Evolutionary conservation across 2,329 filamentous ascomycete genomes (phyloP), one percentile per base, ranked within the genome.

Genomic region (Lithohypha guttulata): DNA sequence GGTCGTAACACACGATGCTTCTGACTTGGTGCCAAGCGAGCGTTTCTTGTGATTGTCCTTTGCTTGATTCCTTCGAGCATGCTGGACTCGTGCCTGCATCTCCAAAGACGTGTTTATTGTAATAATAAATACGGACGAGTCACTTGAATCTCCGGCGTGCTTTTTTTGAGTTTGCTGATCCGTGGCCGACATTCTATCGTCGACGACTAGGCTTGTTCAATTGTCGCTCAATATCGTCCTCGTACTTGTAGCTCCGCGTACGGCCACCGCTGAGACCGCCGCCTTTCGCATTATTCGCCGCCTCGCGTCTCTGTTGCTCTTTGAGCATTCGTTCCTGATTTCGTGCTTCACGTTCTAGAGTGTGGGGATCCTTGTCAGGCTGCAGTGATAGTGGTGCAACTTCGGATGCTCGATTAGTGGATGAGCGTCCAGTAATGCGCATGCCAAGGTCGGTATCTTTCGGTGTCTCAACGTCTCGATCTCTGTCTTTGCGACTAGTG

Each of bases 311-410:
- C 40, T 91, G 84, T 48, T 71, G 68, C 53, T 82, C 79, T 46
- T 74, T 76, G 28, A 84, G 56, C 40, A 74, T 62, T 6, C 73
- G 66, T 58, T 89, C 82, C 10, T 62, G 58, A 31, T 68, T 65
- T 48, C 85, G 66, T 38, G 73, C 68, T 44, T 80, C 79, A 50
- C 84, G 85, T 56, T 89, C 83, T 37, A 81, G 70, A 27, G 81
- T 84, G 54, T 84, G 54, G 66, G 75, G 51, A 71, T 87, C 75
- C 23, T 47, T 50, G 20, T 51, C 48, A 13, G 33, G 34, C 9
- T 40, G 22, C 6, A 22, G 13, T 14, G 35, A 17, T 15, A 45
- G 42, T 6, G 36, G 34, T 17, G 19, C 28, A 7, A 43, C 32
- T 18, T 42, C 43, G 23, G 47, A 46, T 4, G 49, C 43, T 45